Base-by-base conservation (phyloP, 805 yeast genomes). In the Allodekkera sacchari region DNA sequence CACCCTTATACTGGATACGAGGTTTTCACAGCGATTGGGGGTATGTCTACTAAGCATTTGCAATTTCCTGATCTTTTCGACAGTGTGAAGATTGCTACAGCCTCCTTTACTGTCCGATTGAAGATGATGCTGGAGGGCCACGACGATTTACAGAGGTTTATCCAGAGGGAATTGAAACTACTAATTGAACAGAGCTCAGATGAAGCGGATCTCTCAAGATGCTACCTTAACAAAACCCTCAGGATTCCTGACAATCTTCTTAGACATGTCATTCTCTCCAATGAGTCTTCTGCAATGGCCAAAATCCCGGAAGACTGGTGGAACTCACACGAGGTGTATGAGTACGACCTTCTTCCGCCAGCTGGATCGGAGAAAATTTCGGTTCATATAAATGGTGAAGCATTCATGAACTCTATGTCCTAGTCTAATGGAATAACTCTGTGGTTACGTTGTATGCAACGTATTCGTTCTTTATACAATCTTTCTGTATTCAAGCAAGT, bases 311-410 rank as follows among this genome's bases (percentile, higher is more conserved):
- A 63, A 17, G 43, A 54, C 3, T 63, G 79, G 16, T 82, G 85
- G 82, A 66, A 68, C 2, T 50, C 68, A 17, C 64, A 76, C 33
- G 79, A 78, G 34, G 64, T 76, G 11, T 74, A 61, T 46, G 94
- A 82, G 42, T 82, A 69, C 47, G 94, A 82, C 52, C 68, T 79
- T 3, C 50, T 82, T 15, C 88, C 94, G 2, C 92, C 94, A 2
- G 28, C n/a, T n/a, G n/a, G n/a, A n/a, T n/a, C n/a, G n/a, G n/a
- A n/a, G n/a, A n/a, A n/a, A n/a, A n/a, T n/a, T n/a, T n/a, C n/a
- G n/a, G n/a, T n/a, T n/a, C n/a, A n/a, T n/a, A n/a, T n/a, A n/a
- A n/a, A n/a, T n/a, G n/a, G n/a, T n/a, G n/a, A n/a, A n/a, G n/a
- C n/a, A n/a, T n/a, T n/a, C n/a, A n/a, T n/a, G n/a, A n/a, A n/a